phyloP scores from a whole-genome alignment of 2,329 filamentous ascomycete species.

The Pseudogymnoascus sp. region DNA sequence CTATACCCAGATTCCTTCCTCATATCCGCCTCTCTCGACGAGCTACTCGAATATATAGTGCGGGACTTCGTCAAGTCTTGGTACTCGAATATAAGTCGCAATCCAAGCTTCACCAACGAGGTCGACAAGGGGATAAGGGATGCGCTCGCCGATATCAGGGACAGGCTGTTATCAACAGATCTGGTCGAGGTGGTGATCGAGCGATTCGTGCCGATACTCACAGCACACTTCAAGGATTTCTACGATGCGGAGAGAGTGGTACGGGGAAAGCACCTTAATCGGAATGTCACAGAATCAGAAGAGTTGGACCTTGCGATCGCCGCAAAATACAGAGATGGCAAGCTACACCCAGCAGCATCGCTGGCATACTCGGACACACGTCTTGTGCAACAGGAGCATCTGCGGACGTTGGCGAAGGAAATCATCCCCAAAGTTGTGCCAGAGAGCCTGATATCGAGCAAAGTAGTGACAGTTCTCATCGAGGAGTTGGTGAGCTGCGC shows the following conservation, averaged over 20 bases:
- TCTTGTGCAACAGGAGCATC: constrained; percentile 77
- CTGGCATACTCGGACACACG: constrained; percentile 79
- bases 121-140: constrained; percentile 73
- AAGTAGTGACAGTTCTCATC: constrained; percentile 71
- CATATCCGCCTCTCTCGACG: constrained; percentile 74
- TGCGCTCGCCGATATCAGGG: constrained; percentile 63
- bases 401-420: constrained; percentile 66
- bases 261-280: constrained; percentile 78
- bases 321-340: constrained; percentile 84
- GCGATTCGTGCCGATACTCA: constrained; percentile 79
- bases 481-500: constrained; percentile 89
- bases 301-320: constrained; percentile 94
- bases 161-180: constrained; percentile 68
- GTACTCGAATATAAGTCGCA: constrained; percentile 81
- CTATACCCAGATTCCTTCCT: constrained; percentile 70
- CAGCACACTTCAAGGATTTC: constrained; percentile 81
- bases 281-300: constrained; percentile 89
- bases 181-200: constrained; percentile 77
- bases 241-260: constrained; percentile 83
- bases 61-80: constrained; percentile 82
- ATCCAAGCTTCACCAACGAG: constrained; percentile 74
- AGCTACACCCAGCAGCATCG: constrained; percentile 78
- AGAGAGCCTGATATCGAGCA: constrained; percentile 65
- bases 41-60: constrained; percentile 66
- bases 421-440: constrained; percentile 72